Evolutionary conservation across 139 green algal genomes (phyloP), one percentile per base, ranked within the genome.

Genomic region (Volvox africanus): DNA sequence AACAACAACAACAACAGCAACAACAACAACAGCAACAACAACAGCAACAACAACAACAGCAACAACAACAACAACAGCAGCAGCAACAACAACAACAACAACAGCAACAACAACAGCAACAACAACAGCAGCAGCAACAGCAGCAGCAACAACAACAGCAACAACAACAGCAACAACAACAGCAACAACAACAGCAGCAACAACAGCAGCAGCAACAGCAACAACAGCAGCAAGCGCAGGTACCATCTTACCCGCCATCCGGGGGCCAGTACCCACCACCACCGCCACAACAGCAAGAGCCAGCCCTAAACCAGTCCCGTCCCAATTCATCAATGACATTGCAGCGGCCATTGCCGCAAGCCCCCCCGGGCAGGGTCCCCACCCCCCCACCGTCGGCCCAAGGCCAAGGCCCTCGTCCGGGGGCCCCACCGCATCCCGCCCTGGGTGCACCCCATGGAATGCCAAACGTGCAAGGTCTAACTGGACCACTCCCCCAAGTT

Each of bases 121-220:
- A 80, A 32, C 65, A 35, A 28, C 65, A 28, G 30, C 82, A 87
- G n/a, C 61, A 87, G 3, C 61, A 32, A 44, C 82, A 32, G n/a
- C 12, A 13, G 61, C 81, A 77, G 30, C 82, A 88, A 32, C 32
- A 19, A 12, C 82, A 19, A 62, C 61, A 20, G 12, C 30, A 30
- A 11, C 61, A 61, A 62, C 61, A 35, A 18, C 82, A 55, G 30
- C 61, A 35, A 14, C 61, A 32, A 20, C 82, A 32, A 32, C 80
- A 50, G 26, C 80, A 68, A 26, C 50, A 37, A 12, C 50, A 86
- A 24, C 28, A 55, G 14, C 26, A 21, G 55, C 80, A n/a, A n/a
- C 80, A 37, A 50, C 50, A 75, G 28, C 55, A 86, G 26, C 80
- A 86, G 12, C 80, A 86, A n/a, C 80, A 62, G 36, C 79, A 85